These are phyloP conservation scores for Prunus yedoensis DNA, from an alignment of 331 rosid species.

Conservation along the genomic window DNA sequence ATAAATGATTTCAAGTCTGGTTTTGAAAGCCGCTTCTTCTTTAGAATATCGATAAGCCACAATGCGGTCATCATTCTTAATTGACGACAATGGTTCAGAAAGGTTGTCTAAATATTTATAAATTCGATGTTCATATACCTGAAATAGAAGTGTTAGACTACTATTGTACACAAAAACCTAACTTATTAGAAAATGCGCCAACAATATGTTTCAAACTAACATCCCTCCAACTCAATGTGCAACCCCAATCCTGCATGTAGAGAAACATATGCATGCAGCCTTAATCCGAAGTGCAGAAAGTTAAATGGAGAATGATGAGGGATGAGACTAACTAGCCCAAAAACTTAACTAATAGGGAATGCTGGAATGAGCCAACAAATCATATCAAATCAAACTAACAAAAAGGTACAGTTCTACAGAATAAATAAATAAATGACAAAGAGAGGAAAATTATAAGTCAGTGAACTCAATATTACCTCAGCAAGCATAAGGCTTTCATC, in stretches of 20 bases:
- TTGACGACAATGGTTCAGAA: slow-evolving; percentile 59
- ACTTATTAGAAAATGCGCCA: neutral
- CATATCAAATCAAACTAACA: neutral
- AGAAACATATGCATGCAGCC: neutral
- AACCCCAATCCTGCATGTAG: neutral
- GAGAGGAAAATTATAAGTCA: neutral
- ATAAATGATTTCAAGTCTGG: slow-evolving; percentile 76
- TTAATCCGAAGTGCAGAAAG: neutral
- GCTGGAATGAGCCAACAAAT: slow-evolving; percentile 9
- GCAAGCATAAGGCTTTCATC: slow-evolving; percentile 94
- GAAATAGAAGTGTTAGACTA: slow-evolving; percentile 22
- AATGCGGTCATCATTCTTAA: slow-evolving; percentile 87
- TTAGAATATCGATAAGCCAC: slow-evolving; percentile 80
- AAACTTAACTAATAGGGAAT: neutral
- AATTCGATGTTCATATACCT: slow-evolving; percentile 77
- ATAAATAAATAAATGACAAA: neutral
- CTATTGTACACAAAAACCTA: neutral
- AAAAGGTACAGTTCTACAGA: neutral
- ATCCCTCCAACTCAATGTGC: neutral
- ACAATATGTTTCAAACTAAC: neutral
- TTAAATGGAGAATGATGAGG: neutral
- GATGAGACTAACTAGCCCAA: neutral
- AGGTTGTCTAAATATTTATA: slow-evolving; percentile 74
- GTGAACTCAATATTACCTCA: slow-evolving; percentile 52
- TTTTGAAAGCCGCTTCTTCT: slow-evolving; percentile 41